Conservation (phyloP, 2,329 filamentous ascomycete species). For the Penicillium digitatum region DNA sequence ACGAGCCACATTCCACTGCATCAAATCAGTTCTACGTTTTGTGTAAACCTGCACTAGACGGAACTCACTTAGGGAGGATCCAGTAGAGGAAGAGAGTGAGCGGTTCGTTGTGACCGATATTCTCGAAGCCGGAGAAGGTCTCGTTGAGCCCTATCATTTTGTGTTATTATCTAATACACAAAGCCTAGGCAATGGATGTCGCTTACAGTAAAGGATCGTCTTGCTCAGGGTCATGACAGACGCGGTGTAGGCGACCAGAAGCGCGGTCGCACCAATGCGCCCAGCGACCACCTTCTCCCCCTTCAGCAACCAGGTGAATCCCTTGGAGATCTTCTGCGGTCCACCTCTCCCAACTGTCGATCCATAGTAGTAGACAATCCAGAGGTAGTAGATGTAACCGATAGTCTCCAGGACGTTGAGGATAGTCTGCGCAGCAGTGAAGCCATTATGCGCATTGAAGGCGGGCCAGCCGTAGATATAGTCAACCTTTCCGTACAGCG, state of each 20-base stretch:
- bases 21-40: constrained; percentile 15
- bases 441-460: constrained; percentile 64
- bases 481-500: constrained; percentile 74
- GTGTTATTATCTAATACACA: background rate
- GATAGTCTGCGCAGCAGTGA: constrained; percentile 68
- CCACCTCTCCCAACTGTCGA: constrained; percentile 29
- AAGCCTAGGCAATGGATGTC: background rate
- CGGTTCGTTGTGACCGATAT: constrained; percentile 60
- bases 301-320: constrained; percentile 44
- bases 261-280: constrained; percentile 51
- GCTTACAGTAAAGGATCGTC: constrained; percentile 62
- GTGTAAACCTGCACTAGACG: background rate
- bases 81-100: constrained; percentile 55
- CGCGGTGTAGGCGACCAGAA: constrained; percentile 57
- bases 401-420: constrained; percentile 66
- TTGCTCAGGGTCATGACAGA: constrained; percentile 64
- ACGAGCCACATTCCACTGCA: constrained; percentile 61
- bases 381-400: constrained; percentile 62
- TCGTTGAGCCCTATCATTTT: constrained; percentile 53
- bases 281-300: constrained; percentile 52
- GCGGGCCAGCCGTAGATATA: constrained; percentile 76
- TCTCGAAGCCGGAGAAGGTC: constrained; percentile 56
- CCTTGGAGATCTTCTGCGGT: constrained; percentile 30
- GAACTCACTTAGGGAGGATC: constrained; percentile 62
- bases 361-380: constrained; percentile 48